phyloP scores from a whole-genome alignment of 108 stramenopile species.

The Fragilaria crotonensis region DNA sequence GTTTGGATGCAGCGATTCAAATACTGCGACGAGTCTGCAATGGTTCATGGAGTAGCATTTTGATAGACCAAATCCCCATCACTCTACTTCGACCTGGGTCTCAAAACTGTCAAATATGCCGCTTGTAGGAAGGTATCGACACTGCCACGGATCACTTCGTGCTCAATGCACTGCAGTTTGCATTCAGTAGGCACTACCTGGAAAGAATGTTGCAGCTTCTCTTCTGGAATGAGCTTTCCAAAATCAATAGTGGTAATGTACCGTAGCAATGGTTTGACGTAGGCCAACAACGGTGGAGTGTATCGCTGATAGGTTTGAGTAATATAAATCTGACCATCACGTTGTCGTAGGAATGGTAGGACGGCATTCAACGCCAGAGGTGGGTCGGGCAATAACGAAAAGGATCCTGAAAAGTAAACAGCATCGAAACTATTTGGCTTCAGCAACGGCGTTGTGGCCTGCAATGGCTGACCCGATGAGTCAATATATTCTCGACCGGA shows the following conservation, averaged over 20 bases:
- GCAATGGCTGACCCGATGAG: slow-evolving; percentile 9
- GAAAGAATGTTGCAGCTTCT: slow-evolving; percentile 27
- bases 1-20: too few species aligned
- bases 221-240: slow-evolving; percentile 43
- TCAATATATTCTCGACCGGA: slow-evolving; percentile 11
- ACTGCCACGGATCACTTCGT: slow-evolving; percentile 35
- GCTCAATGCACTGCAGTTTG: slow-evolving; percentile 29
- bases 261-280: slow-evolving; percentile 48
- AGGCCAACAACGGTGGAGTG: slow-evolving; percentile 32
- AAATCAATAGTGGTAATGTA: slow-evolving; percentile 71
- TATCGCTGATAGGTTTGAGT: slow-evolving; percentile 65
- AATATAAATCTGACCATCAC: slow-evolving; percentile 39
- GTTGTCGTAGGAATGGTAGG: slow-evolving; percentile 15
- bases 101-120: slow-evolving; percentile 47
- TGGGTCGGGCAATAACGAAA: slow-evolving; percentile 59
- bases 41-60: too few species aligned
- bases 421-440: slow-evolving; percentile 37
- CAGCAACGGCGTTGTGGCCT: neutral
- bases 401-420: slow-evolving; percentile 61
- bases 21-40: too few species aligned
- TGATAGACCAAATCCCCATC: too few species aligned
- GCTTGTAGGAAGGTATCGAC: slow-evolving; percentile 49
- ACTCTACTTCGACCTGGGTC: too few species aligned
- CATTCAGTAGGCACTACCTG: slow-evolving; percentile 14
- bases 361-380: slow-evolving; percentile 37